Percentiles rank a stretch among this genome's conserved stretches.
Evolutionary conservation across 768 basidiomycete genomes (phyloP).

Genomic region (Coprinopsis sp.): DNA sequence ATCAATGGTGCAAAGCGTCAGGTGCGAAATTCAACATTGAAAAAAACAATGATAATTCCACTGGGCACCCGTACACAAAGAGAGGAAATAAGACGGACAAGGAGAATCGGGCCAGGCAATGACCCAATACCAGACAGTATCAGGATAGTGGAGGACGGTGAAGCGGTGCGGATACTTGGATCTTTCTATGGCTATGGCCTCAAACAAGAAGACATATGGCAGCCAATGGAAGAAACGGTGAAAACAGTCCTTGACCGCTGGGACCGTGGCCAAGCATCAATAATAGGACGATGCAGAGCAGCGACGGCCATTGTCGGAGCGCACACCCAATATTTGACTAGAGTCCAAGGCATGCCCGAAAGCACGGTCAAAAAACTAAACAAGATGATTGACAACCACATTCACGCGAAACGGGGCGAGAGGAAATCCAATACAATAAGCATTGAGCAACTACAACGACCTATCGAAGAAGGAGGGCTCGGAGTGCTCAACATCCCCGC

Average conservation of each 20-base stretch:
- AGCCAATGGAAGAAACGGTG: constrained; percentile 21
- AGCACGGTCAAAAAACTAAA: constrained; percentile 13
- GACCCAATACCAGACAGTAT: too few relatives aligned
- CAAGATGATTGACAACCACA: constrained; percentile 17
- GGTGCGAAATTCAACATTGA: constrained; percentile 15
- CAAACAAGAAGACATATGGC: constrained; percentile 23
- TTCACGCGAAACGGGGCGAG: constrained; percentile 13
- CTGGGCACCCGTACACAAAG: too few relatives aligned
- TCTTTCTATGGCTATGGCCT: too few relatives aligned
- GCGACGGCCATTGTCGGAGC: not conserved
- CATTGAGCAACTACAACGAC: too few relatives aligned
- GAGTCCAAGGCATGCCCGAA: not conserved
- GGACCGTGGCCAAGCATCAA: constrained; percentile 18
- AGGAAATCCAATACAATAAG: too few relatives aligned
- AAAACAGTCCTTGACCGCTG: constrained; percentile 17
- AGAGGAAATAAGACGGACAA: too few relatives aligned
- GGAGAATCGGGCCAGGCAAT: too few relatives aligned
- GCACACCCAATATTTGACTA: not conserved
- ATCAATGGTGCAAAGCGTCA: constrained; percentile 16
- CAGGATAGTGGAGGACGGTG: too few relatives aligned
- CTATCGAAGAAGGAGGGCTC: constrained; percentile 13
- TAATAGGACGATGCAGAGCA: constrained; percentile 10
- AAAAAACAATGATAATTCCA: too few relatives aligned
- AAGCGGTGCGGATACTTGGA: too few relatives aligned
- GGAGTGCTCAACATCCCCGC: constrained; percentile 17